Conservation (phyloP, 176 grass and related monocot genomes). For the Secale cereale region DNA sequence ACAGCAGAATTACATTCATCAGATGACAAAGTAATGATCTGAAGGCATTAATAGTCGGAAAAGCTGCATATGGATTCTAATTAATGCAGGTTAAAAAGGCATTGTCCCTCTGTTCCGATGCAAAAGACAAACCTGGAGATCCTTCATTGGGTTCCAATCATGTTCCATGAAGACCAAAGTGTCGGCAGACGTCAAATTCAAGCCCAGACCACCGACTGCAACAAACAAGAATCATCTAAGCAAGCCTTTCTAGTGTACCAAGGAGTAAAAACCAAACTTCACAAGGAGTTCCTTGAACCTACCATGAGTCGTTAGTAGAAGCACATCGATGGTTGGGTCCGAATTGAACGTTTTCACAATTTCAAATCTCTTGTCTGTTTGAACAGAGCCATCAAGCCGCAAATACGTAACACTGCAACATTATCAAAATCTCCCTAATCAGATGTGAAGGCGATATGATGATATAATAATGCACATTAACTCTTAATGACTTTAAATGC, state of each 20-base stretch:
- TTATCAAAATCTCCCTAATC: neutral
- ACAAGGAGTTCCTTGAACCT: slow-evolving; percentile 18
- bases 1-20: neutral
- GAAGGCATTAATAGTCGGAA: neutral
- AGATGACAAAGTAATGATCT: neutral
- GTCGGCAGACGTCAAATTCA: slow-evolving; percentile 98
- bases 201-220: slow-evolving; percentile 94
- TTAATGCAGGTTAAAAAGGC: neutral
- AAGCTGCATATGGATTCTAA: neutral
- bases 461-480: neutral
- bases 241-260: slow-evolving; percentile 27
- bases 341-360: slow-evolving; percentile 99
- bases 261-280: slow-evolving; percentile 10
- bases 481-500: neutral
- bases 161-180: slow-evolving; percentile 98
- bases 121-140: slow-evolving; percentile 75
- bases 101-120: neutral
- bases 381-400: slow-evolving; percentile 91
- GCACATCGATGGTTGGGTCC: slow-evolving; percentile 95
- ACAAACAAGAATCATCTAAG: slow-evolving; percentile 25
- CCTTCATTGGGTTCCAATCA: slow-evolving; percentile 99
- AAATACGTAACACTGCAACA: slow-evolving; percentile 80
- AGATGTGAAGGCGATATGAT: neutral
- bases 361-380: slow-evolving; percentile 93
- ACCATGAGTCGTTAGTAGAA: slow-evolving; percentile 93